Evolutionary conservation across 108 stramenopile genomes (phyloP).

Genomic region (Poteriospumella lacustris): DNA sequence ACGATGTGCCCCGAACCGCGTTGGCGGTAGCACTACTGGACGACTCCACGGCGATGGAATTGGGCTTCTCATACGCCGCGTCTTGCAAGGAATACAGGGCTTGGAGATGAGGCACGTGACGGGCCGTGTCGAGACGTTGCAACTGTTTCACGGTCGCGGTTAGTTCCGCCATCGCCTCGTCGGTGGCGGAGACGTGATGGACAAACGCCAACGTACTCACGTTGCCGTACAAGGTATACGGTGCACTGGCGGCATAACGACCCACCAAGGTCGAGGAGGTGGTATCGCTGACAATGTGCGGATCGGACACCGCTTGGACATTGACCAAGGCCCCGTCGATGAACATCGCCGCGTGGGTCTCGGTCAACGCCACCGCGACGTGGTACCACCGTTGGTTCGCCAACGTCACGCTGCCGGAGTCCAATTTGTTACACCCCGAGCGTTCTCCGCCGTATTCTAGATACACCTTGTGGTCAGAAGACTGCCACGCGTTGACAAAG

Average conservation of each 20-base stretch:
- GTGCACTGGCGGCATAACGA: not conserved
- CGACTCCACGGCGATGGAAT: too few relatives aligned
- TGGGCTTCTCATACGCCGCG: too few relatives aligned
- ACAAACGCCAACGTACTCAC: not conserved
- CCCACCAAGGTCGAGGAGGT: not conserved
- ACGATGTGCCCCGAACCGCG: too few relatives aligned
- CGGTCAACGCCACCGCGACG: not conserved
- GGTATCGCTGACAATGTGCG: too few relatives aligned
- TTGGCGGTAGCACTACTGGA: too few relatives aligned
- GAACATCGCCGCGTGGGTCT: not conserved
- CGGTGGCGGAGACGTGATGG: too few relatives aligned
- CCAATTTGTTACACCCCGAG: conserved; percentile 44
- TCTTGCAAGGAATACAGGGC: too few relatives aligned
- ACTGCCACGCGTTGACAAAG: conserved; percentile 47
- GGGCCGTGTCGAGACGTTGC: too few relatives aligned
- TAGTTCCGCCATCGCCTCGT: too few relatives aligned
- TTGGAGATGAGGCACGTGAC: too few relatives aligned
- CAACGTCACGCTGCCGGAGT: not conserved
- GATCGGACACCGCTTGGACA: not conserved
- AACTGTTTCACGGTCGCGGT: too few relatives aligned
- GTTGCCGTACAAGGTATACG: not conserved
- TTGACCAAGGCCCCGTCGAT: conserved; percentile 2
- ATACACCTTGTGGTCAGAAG: conserved; percentile 34
- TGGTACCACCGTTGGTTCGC: conserved; percentile 1
- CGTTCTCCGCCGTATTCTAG: conserved; percentile 45